These are phyloP conservation scores for Firmiana major DNA, from an alignment of 345 rosid species.

Conservation along the genomic window DNA sequence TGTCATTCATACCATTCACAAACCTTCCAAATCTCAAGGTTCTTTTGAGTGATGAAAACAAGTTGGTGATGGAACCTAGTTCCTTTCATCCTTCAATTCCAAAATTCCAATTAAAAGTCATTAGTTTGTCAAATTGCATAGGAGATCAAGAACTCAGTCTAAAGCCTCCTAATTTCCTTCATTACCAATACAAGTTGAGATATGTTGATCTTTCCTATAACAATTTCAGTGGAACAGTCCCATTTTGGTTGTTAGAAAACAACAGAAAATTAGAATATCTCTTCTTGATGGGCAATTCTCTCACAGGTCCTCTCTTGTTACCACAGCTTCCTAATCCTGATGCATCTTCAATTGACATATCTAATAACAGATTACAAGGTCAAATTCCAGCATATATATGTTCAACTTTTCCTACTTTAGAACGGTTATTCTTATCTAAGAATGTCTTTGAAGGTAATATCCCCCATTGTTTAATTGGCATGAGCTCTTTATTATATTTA, in stretches of 20 bases:
- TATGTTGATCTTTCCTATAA: neutral
- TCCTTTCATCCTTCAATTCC: neutral
- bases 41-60: neutral
- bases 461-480: slow-evolving; percentile 19
- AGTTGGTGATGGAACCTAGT: neutral
- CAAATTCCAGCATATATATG: slow-evolving; percentile 18
- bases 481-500: neutral
- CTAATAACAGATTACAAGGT: neutral
- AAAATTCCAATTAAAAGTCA: neutral
- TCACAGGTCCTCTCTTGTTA: neutral
- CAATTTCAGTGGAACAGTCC: neutral
- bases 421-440: neutral
- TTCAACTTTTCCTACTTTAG: slow-evolving; percentile 1
- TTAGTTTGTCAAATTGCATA: neutral
- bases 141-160: neutral
- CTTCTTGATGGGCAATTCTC: neutral
- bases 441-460: slow-evolving; percentile 23
- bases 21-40: slow-evolving; percentile 16
- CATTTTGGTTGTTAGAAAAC: slow-evolving; percentile 23
- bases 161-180: neutral
- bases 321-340: neutral
- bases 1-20: neutral
- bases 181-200: neutral
- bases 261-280: neutral
- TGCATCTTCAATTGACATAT: neutral